Base-by-base conservation (phyloP, 2,329 filamentous ascomycete genomes). In the Huntiella moniliformis region DNA sequence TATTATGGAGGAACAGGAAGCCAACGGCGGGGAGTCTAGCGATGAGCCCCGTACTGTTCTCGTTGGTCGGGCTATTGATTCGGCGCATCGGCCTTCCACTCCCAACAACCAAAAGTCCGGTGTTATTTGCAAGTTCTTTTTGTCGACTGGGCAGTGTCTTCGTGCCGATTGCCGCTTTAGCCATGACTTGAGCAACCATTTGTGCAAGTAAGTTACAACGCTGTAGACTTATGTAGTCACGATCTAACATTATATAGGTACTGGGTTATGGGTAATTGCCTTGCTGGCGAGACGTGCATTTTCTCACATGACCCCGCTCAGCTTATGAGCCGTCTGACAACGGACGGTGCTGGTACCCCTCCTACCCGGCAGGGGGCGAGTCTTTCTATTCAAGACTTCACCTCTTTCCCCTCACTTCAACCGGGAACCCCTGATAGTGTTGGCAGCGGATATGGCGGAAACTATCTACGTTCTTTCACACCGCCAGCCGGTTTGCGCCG, bases 111-210 rank as follows among this genome's bases (percentile, higher is more conserved):
- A 82, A 56, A 88, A 86, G 60, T 85, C 82, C 52, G 81, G 85
- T 18, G 80, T 95, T 35, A 83, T 96, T 37, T 98, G 91, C 73
- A 93, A 94, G 63, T 98, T 96, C 61, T 96, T 86, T 68, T 68
- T 98, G 52, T 88, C 87, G 7, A 92, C 82, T 5, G 91, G 91
- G n/a, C 83, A 91, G 61, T 98, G 91, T 60, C 77, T 95, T 45
- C 77, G 91, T 49, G 88, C 88, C 50, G 91, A 98, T 61, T 98
- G 91, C 61, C 80, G 88, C 48, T 98, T 96, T 62, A 94, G 87
- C 54, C 91, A 98, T 61, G 88, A 98, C 60, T 72, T 94, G 38
- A 93, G 84, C 58, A 92, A 83, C 57, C 91, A 95, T 56, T 73
- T 98, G 51, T 98, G 91, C 87, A 96, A 96, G 84, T 92, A 68